Evolutionary conservation across 2,329 filamentous ascomycete species (phyloP).

Genomic region (Aspergillus eucalypticola): DNA sequence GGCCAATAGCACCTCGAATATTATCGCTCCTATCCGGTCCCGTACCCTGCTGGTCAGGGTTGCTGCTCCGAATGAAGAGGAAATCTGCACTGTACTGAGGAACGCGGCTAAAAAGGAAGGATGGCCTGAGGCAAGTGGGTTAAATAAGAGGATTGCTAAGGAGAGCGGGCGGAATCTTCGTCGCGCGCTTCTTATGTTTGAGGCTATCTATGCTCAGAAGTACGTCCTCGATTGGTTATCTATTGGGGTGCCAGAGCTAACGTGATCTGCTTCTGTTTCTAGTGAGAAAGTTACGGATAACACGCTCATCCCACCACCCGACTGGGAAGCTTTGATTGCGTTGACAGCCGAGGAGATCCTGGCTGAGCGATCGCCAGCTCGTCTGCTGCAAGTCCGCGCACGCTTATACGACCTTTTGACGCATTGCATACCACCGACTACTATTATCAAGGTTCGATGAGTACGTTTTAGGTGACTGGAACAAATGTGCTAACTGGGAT

Average conservation of each 20-base stretch:
- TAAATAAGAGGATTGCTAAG: slow-evolving; percentile 83
- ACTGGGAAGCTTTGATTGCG: slow-evolving; percentile 91
- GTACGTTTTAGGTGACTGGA: not conserved
- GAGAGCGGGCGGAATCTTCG: slow-evolving; percentile 90
- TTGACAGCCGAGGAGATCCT: slow-evolving; percentile 93
- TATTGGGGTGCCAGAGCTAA: not conserved
- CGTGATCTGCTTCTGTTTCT: not conserved
- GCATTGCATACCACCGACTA: slow-evolving; percentile 94
- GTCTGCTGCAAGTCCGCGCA: slow-evolving; percentile 82
- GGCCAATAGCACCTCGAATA: slow-evolving; percentile 95
- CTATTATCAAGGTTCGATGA: slow-evolving; percentile 71
- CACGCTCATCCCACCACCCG: slow-evolving; percentile 88
- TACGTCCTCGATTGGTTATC: slow-evolving; percentile 49
- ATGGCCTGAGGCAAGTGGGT: slow-evolving; percentile 71
- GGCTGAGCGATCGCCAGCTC: slow-evolving; percentile 84
- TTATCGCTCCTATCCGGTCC: slow-evolving; percentile 96
- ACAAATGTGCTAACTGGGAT: slow-evolving; percentile 8
- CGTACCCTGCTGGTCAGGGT: slow-evolving; percentile 89
- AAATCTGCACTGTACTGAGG: slow-evolving; percentile 77
- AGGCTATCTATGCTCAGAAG: slow-evolving; percentile 97
- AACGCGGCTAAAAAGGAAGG: slow-evolving; percentile 75
- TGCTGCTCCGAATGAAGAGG: slow-evolving; percentile 78
- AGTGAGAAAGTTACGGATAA: slow-evolving; percentile 88
- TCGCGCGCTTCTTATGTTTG: slow-evolving; percentile 91
- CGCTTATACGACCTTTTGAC: slow-evolving; percentile 97